These are phyloP conservation scores for Cyberlindnera subsufficiens DNA, from an alignment of 805 yeast species.

Conservation along the genomic window DNA sequence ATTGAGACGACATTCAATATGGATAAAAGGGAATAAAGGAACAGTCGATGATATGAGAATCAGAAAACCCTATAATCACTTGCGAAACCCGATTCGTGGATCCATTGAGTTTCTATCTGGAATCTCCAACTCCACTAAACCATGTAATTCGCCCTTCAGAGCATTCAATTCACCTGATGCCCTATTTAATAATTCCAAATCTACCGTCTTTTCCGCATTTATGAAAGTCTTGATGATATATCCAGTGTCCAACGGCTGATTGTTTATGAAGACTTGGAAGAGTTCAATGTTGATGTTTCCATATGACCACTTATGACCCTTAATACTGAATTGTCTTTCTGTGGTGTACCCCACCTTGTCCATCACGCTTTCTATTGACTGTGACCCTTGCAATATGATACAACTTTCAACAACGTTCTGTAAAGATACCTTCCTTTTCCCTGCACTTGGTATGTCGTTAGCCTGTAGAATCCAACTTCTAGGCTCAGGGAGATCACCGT, in stretches of 20 bases:
- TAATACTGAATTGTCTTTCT: constrained; percentile 53
- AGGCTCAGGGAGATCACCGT: constrained; percentile 4
- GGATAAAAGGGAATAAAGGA: no score
- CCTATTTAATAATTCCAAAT: constrained; percentile 61
- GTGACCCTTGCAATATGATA: constrained; percentile 25
- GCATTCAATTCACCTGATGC: constrained; percentile 58
- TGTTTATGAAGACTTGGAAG: constrained; percentile 35
- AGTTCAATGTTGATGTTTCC: constrained; percentile 53
- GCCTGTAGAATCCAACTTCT: constrained; percentile 56
- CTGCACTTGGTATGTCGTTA: constrained; percentile 73
- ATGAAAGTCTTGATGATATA: constrained; percentile 55
- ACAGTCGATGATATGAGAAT: no score
- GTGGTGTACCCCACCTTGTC: constrained; percentile 67
- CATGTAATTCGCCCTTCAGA: constrained; percentile 60
- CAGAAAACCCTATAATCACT: not conserved
- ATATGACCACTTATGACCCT: constrained; percentile 58
- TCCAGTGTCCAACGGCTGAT: constrained; percentile 35
- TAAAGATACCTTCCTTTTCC: constrained; percentile 53
- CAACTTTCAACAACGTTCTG: constrained; percentile 61
- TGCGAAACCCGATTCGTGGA: constrained; percentile 29
- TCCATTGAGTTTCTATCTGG: constrained; percentile 84
- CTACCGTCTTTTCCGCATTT: constrained; percentile 69
- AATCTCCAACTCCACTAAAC: constrained; percentile 59
- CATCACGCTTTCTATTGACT: constrained; percentile 34
- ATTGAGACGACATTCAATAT: no score